Evolutionary conservation across 108 stramenopile species (phyloP).

Genomic region (Nitzschia putrida): DNA sequence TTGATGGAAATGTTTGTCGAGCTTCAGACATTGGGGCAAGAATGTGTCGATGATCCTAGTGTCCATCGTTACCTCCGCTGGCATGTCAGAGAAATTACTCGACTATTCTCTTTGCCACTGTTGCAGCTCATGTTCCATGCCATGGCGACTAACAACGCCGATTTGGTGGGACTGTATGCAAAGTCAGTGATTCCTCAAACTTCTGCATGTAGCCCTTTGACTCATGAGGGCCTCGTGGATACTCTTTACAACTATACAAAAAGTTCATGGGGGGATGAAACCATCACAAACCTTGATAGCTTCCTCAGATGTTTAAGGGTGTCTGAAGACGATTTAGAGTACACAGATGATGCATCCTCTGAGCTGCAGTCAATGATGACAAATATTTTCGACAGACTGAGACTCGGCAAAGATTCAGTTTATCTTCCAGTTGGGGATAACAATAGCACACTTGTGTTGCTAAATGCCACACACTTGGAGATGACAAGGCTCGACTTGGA

Average conservation of each 20-base stretch:
- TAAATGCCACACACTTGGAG: slow-evolving; percentile 16
- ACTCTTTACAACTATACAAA: slow-evolving; percentile 14
- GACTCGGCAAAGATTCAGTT: not conserved
- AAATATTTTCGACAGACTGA: not conserved
- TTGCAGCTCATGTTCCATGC: slow-evolving; percentile 56
- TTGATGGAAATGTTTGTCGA: slow-evolving; percentile 45
- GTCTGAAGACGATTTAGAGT: slow-evolving; percentile 37
- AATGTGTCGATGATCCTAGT: slow-evolving; percentile 15
- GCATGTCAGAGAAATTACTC: slow-evolving; percentile 44
- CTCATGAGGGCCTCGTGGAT: slow-evolving; percentile 13
- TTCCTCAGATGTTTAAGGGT: slow-evolving; percentile 46
- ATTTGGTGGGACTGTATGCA: slow-evolving; percentile 49
- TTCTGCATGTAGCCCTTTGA: slow-evolving; percentile 33
- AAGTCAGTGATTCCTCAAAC: slow-evolving; percentile 48
- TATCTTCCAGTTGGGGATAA: slow-evolving; percentile 34
- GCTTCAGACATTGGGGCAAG: slow-evolving; percentile 23
- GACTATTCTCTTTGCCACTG: slow-evolving; percentile 55
- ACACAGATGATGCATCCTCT: slow-evolving; percentile 13
- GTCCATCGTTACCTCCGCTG: slow-evolving; percentile 28
- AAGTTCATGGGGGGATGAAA: not conserved
- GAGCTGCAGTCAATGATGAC: slow-evolving; percentile 23
- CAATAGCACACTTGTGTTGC: slow-evolving; percentile 10
- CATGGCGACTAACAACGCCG: slow-evolving; percentile 40
- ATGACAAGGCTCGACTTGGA: slow-evolving; percentile 50
- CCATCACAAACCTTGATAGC: slow-evolving; percentile 23